phyloP scores from a whole-genome alignment of 2,329 filamentous ascomycete species.

The Penicillium vulpinum region DNA sequence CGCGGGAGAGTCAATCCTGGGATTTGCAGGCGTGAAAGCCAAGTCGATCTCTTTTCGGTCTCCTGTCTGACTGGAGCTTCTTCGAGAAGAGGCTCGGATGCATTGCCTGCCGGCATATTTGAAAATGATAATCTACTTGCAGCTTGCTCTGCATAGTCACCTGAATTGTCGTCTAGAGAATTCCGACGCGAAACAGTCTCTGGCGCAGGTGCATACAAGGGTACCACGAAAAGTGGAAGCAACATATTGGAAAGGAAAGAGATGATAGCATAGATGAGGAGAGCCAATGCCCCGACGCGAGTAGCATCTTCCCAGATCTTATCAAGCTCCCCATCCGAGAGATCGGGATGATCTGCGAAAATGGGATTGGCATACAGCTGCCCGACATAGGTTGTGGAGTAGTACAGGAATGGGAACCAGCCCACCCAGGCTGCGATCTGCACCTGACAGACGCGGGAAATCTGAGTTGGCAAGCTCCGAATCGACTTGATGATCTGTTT shows the following conservation, averaged over 20 bases:
- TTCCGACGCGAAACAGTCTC: slow-evolving; percentile 1
- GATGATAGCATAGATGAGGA: slow-evolving; percentile 83
- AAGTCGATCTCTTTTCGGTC: slow-evolving; percentile 26
- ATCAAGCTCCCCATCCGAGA: slow-evolving; percentile 75
- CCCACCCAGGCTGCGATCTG: slow-evolving; percentile 90
- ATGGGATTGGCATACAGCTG: slow-evolving; percentile 88
- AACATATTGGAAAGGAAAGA: slow-evolving; percentile 80
- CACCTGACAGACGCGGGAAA: slow-evolving; percentile 75
- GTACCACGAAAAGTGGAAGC: slow-evolving; percentile 80
- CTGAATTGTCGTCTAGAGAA: slow-evolving; percentile 3
- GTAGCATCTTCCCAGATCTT: slow-evolving; percentile 80
- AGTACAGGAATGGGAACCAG: slow-evolving; percentile 94
- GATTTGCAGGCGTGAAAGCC: slow-evolving; percentile 68
- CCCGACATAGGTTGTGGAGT: slow-evolving; percentile 89
- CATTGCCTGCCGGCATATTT: slow-evolving; percentile 31
- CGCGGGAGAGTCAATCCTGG: slow-evolving; percentile 82
- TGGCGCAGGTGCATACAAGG: slow-evolving; percentile 60
- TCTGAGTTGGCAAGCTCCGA: slow-evolving; percentile 75
- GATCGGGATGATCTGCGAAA: slow-evolving; percentile 73
- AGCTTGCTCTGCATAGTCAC: slow-evolving; percentile 21
- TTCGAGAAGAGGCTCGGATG: slow-evolving; percentile 34
- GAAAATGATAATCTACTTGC: slow-evolving; percentile 35
- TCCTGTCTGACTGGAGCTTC: slow-evolving; percentile 10
- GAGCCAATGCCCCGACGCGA: slow-evolving; percentile 81
- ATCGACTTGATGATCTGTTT: slow-evolving; percentile 73